These are phyloP conservation scores for Paradendryphiella salina DNA, from an alignment of 2,329 filamentous ascomycete genomes.

Conservation along the genomic window DNA sequence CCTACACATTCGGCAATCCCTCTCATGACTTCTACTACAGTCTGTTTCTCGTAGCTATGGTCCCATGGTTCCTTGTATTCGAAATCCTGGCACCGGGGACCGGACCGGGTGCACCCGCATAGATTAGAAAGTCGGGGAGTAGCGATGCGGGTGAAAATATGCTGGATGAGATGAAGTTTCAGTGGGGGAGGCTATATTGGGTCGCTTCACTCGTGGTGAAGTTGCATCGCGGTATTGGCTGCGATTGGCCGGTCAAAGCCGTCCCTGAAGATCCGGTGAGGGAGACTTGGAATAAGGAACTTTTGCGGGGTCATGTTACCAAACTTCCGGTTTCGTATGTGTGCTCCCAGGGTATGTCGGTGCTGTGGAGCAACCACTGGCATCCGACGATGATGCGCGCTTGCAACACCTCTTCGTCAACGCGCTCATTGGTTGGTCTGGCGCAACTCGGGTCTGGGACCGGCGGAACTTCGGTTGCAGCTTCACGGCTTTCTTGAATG, in stretches of 20 bases:
- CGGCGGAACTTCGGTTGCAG: no score
- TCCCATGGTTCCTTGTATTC: slow-evolving; percentile 14
- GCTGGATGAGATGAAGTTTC: no score
- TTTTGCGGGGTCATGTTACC: background rate
- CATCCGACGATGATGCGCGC: no score
- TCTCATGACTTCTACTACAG: slow-evolving; percentile 12
- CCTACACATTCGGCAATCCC: slow-evolving; percentile 7
- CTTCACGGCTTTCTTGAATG: no score
- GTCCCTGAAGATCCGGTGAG: background rate
- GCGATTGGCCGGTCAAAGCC: slow-evolving; percentile 10
- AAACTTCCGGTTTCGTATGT: background rate
- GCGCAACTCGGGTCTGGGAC: no score
- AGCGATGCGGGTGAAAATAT: background rate
- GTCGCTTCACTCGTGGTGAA: slow-evolving; percentile 3
- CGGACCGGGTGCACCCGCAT: slow-evolving; percentile 1
- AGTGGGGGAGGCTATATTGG: background rate
- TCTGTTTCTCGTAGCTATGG: slow-evolving; percentile 4
- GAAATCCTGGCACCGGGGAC: slow-evolving; percentile 2
- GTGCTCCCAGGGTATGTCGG: background rate
- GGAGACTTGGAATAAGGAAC: background rate
- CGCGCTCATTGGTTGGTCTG: no score
- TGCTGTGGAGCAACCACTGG: no score
- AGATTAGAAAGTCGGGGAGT: background rate
- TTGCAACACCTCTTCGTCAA: no score
- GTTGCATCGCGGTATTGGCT: slow-evolving; percentile 5